Evolutionary conservation across 257 asterid genomes (phyloP), one percentile per base, ranked within the genome.

Genomic region (Perilla frutescens): DNA sequence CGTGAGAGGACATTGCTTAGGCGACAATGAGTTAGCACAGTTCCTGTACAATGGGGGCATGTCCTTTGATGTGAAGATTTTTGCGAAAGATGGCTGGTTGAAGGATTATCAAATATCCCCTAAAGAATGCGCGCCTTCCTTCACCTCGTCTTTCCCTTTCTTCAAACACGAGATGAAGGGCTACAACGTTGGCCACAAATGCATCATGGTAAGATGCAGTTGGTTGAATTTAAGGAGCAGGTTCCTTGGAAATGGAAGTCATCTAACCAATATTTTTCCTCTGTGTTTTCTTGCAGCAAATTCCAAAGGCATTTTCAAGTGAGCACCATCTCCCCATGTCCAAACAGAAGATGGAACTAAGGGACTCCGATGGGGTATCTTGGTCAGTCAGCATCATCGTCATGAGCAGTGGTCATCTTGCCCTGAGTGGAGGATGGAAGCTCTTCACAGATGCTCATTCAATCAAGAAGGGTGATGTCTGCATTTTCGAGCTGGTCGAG

Each of bases 41-140:
- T 81, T 81, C 82, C 70, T 53, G 6, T 77, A 81, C 82, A 81
- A 70, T 7, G 82, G 80, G 8, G 41, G 34, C 29, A 65, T 65
- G 68, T 77, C 82, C 2, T 81, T 81, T 43, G 80, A 81, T 44
- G 86, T 81, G 65, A 71, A 13, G 10, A 70, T 81, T 11, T 67
- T 4, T n/a, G 72, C 55, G 5, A 29, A 3, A n/a, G 49, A 62
- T 13, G 70, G 76, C 2, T 56, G 41, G 32, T 3, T 0, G 7
- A 71, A 29, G 45, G 70, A 40, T 20, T 53, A 67, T 12, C 53
- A 14, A 4, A 14, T 57, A 1, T 9, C 63, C 15, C 10, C 8
- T n/a, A 60, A 40, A 31, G 50, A 49, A 26, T 8, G 37, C 20
- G 10, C 4, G 13, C 55, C 65, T 56, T 12, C 70, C 39, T 73